Evolutionary conservation across 2,329 filamentous ascomycete species (phyloP).

Genomic region (Penicillium corylophilum): DNA sequence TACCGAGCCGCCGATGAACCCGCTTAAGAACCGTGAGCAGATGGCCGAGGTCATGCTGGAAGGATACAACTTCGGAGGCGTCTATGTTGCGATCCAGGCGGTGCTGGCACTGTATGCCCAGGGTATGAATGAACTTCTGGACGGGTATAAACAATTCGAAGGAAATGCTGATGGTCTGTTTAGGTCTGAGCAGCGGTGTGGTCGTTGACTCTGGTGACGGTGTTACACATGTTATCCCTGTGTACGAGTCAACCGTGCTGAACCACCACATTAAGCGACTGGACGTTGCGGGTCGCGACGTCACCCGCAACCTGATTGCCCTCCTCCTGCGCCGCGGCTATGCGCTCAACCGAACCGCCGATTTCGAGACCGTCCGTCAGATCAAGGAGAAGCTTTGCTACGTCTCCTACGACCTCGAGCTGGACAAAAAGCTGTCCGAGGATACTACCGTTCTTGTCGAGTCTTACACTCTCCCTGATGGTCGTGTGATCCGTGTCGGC

Average conservation of each 20-base stretch:
- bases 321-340: constrained; percentile 91
- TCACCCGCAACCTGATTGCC: constrained; percentile 96
- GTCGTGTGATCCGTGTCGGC: constrained; percentile 91
- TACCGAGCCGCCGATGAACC: constrained; percentile 97
- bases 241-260: constrained; percentile 96
- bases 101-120: constrained; percentile 95
- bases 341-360: constrained; percentile 93
- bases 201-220: constrained; percentile 98
- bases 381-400: constrained; percentile 99
- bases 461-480: constrained; percentile 95
- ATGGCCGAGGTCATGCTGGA: constrained; percentile 99
- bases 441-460: constrained; percentile 97
- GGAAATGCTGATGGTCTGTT: constrained; percentile 6
- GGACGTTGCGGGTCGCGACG: constrained; percentile 93
- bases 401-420: constrained; percentile 94
- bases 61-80: constrained; percentile 89
- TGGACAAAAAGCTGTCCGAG: constrained; percentile 93
- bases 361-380: constrained; percentile 97
- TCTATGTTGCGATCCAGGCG: constrained; percentile 97
- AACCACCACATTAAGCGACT: constrained; percentile 93
- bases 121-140: constrained; percentile 54
- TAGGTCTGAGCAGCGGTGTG: constrained; percentile 86
- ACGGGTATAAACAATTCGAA: background rate
- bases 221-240: constrained; percentile 97
- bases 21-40: constrained; percentile 90